phyloP scores from a whole-genome alignment of 495 filamentous ascomycete genomes.

The Extremus antarcticus region DNA sequence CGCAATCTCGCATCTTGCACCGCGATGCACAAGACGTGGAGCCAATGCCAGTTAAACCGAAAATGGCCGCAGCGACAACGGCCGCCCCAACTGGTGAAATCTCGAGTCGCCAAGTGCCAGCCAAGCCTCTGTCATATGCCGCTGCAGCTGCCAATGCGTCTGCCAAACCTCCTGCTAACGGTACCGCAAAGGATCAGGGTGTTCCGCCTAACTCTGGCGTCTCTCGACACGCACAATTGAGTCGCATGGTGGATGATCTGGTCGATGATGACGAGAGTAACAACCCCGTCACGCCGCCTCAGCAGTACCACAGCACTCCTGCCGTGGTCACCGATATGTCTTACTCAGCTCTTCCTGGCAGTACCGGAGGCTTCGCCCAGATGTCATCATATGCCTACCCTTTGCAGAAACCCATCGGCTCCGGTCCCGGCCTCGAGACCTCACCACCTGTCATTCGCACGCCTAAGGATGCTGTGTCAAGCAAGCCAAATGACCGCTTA shows the following conservation, averaged over 20 bases:
- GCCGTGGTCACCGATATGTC: constrained; percentile 11
- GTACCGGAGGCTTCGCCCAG: background rate
- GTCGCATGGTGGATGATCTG: constrained; percentile 52
- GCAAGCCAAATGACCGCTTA: constrained; percentile 1
- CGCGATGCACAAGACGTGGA: constrained; percentile 26
- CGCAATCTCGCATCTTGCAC: constrained; percentile 10
- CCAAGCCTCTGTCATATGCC: constrained; percentile 16
- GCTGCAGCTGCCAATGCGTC: constrained; percentile 7
- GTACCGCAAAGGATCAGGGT: no score
- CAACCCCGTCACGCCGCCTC: constrained; percentile 27
- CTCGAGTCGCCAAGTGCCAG: background rate
- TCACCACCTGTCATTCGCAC: constrained; percentile 4
- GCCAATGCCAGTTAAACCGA: constrained; percentile 18
- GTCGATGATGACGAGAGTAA: constrained; percentile 37
- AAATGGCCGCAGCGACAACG: background rate
- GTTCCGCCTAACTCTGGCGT: background rate
- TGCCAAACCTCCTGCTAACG: background rate
- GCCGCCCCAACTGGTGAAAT: background rate
- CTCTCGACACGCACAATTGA: constrained; percentile 23
- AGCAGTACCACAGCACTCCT: constrained; percentile 21
- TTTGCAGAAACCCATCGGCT: constrained; percentile 3
- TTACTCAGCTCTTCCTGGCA: background rate
- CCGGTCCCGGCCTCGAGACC: background rate
- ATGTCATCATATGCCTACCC: background rate
- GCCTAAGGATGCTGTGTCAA: background rate